Base-by-base conservation (phyloP, 2,329 filamentous ascomycete genomes). In the Westerdykella aurantiaca region DNA sequence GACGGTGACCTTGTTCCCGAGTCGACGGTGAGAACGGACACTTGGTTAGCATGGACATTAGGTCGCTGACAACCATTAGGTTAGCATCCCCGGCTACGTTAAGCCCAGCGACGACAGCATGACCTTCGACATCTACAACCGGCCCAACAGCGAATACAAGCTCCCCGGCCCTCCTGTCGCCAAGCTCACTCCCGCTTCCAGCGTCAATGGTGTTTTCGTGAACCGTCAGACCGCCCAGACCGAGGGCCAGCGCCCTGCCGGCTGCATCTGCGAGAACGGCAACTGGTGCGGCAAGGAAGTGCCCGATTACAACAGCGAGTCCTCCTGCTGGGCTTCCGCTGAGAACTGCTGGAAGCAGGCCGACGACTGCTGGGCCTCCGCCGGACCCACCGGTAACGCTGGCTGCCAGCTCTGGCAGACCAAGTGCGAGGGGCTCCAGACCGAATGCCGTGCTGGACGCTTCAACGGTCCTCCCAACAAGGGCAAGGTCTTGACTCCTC, bases 221-320 rank as follows among this genome's bases (percentile, higher is more conserved):
- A 45, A 50, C 7, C 47, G 42, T 2, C 45, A 47, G 46, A 53
- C 45, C 35, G 52, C 52, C 3, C 73, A 76, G 50, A 66, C 57
- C 3, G 69, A 74, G 34, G 81, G 80, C 11, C 63, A 74, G 11
- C 69, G 80, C 41, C 82, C 82, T 0, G 43, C 57, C 1, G 68
- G 72, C 53, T 85, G 80, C 58, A 69, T 86, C 31, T 58, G 82
- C 47, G 79, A 80, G 58, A 86, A 86, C 59, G 83, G 71, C 46
- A 87, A 88, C 69, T 88, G 83, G 84, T 86, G 82, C 65, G 83
- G 76, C 41, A 70, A 74, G 46, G 76, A 85, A 57, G 72, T 87
- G 1, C 62, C 76, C 0, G 55, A 66, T 7, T 87, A 84, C 68
- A 69, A 67, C 4, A 69, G 70, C 37, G 72, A 81, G 58, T 58